phyloP scores from a whole-genome alignment of 371 early-diverging fungal species.

The Mortierella sp. region DNA sequence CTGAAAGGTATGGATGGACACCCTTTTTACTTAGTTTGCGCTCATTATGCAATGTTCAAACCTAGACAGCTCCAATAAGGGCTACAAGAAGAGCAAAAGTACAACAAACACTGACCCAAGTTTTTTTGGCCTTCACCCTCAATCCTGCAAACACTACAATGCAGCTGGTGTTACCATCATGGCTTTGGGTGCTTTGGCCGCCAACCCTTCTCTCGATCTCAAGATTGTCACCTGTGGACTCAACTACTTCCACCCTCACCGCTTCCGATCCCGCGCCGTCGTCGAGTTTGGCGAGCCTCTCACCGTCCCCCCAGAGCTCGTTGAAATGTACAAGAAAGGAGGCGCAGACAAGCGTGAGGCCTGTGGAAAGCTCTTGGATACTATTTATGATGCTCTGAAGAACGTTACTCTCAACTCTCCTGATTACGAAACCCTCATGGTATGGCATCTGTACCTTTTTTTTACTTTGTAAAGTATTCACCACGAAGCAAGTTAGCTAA shows the following conservation, averaged over 20 bases:
- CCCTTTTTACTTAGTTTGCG: not conserved
- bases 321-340: slow-evolving; percentile 86
- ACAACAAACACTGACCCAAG: slow-evolving; percentile 9
- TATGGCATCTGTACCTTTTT: slow-evolving; percentile 26
- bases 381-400: slow-evolving; percentile 82
- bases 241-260: slow-evolving; percentile 97
- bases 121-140: not conserved
- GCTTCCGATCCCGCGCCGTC: slow-evolving; percentile 96
- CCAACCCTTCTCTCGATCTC: slow-evolving; percentile 88
- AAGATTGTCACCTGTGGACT: slow-evolving; percentile 95
- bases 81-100: not conserved
- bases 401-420: slow-evolving; percentile 94
- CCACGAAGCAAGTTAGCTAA: not conserved
- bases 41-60: slow-evolving; percentile 27
- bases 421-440: slow-evolving; percentile 94
- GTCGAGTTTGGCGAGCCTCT: slow-evolving; percentile 96
- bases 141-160: not conserved
- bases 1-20: slow-evolving; percentile 82
- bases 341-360: slow-evolving; percentile 89
- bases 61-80: not conserved
- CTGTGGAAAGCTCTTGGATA: slow-evolving; percentile 80
- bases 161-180: slow-evolving; percentile 89
- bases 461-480: not conserved
- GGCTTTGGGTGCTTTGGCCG: slow-evolving; percentile 96
- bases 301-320: slow-evolving; percentile 77